Base-by-base conservation (phyloP, 768 basidiomycete species). In the Sarcodon aspratus region DNA sequence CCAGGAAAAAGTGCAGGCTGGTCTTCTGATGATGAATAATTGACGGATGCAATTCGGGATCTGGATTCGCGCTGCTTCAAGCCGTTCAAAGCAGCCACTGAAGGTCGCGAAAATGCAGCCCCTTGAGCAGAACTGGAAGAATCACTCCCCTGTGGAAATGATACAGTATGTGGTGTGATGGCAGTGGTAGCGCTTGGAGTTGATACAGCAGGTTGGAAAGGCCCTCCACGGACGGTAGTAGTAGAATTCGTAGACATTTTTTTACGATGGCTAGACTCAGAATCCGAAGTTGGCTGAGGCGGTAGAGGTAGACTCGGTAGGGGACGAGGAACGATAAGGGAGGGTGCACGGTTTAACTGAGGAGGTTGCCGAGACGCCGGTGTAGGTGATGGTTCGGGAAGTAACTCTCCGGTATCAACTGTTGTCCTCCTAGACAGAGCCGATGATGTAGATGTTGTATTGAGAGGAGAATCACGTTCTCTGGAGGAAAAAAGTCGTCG, bases 51-150 rank as follows among this genome's bases (percentile, higher is more conserved):
- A 62, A 49, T 63, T 61, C 51, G 59, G 63, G 51, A 59, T 71
- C 59, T 58, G 63, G 60, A 34, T 63, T 59, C 47, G 63, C 68
- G 79, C 57, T 75, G 71, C 52, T 79, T 75, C 27, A 85, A 63
- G 10, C 74, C 79, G 37, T 60, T 72, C 33, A 82, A 61, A 37
- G 78, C 67, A 31, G 72, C 72, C 9, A 80, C 68, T 3, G 78
- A 74, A 0, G 84, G 79, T 1, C 78, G 74, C 6, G 83, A 85
- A 59, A 86, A 84, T 3, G 80, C 80, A 6, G 79, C 75, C n/a
- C 67, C 68, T 18, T 77, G 69, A 13, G 66, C 57, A 32, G 79
- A 43, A 31, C 57, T 61, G 27, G 59, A 55, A 1, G 60, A 48
- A 46, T 66, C 55, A 17, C 49, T 52, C 50, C 64, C 64, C 32